Conservation (phyloP, 441 rosid genomes). For the Francoa sonchifolia region DNA sequence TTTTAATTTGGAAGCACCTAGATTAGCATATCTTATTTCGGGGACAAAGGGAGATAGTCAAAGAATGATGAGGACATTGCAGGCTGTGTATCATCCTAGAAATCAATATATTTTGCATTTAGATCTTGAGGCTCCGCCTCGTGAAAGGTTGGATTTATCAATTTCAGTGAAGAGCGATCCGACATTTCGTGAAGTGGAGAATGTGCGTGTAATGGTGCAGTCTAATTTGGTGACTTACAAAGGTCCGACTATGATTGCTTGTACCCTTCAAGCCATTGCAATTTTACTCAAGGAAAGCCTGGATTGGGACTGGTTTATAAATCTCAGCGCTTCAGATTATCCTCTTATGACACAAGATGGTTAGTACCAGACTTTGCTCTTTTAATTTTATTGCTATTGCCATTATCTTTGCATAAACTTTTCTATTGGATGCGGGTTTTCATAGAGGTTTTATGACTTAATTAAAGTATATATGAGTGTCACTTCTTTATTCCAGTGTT, state of each 20-base stretch:
- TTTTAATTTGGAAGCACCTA: constrained; percentile 39
- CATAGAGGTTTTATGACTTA: too few relatives aligned
- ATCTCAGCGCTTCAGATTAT: constrained; percentile 91
- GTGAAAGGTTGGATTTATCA: constrained; percentile 71
- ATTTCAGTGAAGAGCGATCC: constrained; percentile 60
- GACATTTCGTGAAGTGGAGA: constrained; percentile 56
- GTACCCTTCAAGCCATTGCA: constrained; percentile 85
- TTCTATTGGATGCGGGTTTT: neutral
- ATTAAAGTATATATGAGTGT: too few relatives aligned
- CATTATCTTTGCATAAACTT: neutral
- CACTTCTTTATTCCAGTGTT: too few relatives aligned
- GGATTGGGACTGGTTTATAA: constrained; percentile 94
- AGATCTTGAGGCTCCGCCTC: constrained; percentile 92
- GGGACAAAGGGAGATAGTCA: constrained; percentile 90
- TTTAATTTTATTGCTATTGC: neutral
- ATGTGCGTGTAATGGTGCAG: constrained; percentile 81
- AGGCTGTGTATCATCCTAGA: constrained; percentile 91
- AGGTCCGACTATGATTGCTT: constrained; percentile 93
- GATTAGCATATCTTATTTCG: constrained; percentile 83
- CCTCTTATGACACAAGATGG: constrained; percentile 95
- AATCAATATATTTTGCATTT: constrained; percentile 88
- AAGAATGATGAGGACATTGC: constrained; percentile 92
- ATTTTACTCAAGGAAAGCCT: constrained; percentile 69
- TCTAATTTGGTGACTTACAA: constrained; percentile 87
- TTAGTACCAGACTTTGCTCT: constrained; percentile 24